These are phyloP conservation scores for Jacaranda copaia DNA, from an alignment of 257 asterid species.

Conservation along the genomic window DNA sequence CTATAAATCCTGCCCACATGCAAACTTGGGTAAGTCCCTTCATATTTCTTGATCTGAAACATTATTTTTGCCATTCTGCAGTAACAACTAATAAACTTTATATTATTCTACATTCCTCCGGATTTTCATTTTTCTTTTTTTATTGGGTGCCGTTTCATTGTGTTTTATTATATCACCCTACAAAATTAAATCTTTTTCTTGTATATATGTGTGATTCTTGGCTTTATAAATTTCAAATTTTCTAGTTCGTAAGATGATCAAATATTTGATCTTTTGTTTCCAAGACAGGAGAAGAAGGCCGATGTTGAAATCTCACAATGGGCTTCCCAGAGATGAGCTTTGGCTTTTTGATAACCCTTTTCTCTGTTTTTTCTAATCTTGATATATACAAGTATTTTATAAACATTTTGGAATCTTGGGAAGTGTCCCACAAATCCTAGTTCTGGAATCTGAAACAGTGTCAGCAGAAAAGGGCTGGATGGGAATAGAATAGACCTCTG, in stretches of 20 bases:
- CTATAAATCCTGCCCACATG: conserved; percentile 34
- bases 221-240: neutral
- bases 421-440: conserved; percentile 45
- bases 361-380: neutral
- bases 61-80: conserved; percentile 33
- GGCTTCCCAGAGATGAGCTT: conserved; percentile 29
- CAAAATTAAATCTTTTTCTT: conserved; percentile 16
- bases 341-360: neutral
- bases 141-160: neutral
- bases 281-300: neutral
- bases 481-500: conserved; percentile 51
- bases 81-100: conserved; percentile 42
- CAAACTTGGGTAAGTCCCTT: conserved; percentile 34
- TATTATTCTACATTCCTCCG: conserved; percentile 5
- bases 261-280: conserved; percentile 10
- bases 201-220: neutral
- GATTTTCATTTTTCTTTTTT: neutral
- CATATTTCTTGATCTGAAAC: conserved; percentile 36
- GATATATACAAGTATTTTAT: neutral
- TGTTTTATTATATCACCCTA: neutral
- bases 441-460: conserved; percentile 43
- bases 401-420: conserved; percentile 33
- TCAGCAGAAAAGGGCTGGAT: conserved; percentile 45
- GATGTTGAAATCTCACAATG: conserved; percentile 50
- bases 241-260: neutral